Base-by-base conservation (phyloP, 2,329 filamentous ascomycete species). In the Microdochium nivale region DNA sequence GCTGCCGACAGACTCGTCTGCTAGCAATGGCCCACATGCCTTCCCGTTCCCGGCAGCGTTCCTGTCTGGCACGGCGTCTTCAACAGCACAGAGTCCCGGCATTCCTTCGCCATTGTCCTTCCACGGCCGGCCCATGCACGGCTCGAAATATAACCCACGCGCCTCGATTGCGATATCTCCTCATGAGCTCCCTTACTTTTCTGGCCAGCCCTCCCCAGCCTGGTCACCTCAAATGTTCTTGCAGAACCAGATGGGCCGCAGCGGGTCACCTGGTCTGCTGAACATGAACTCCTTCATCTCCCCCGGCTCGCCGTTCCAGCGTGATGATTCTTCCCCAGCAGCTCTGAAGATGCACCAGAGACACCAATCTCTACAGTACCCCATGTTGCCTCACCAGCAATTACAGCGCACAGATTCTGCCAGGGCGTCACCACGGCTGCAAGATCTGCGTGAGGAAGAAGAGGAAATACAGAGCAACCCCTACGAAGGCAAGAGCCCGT, bases 1-100 rank as follows among this genome's bases (percentile, higher is more conserved):
- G 1, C 70, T 95, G 25, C 88, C 88, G 21, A 84, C 89, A 1
- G 84, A 84, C 0, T 95, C 90, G 27, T 87, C 84, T 13, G 83
- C 81, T 30, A 92, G 88, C 69, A 86, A 82, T 47, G 68, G 75
- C 32, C 69, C 74, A 59, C 71, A 77, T 47, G 73, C 80, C 52
- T 80, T 79, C 63, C 75, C 75, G 57, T 84, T 84, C 59, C 78
- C 75, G 1, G 64, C 67, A 21, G 71, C 75, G 33, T 84, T 91
- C 66, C 77, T 82, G 3, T 77, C 81, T 35, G 78, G 81, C 58
- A 66, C 80, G 60, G 72, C 79, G 49, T 69, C 80, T 58, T 77
- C 86, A 47, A 76, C 79, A 49, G 72, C 81, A 49, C 71, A 86
- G 64, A 87, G 81, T 57, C 83, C 84, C 14, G 79, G 76, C 19